A percentile compares a stretch with the other conserved stretches of the same genome.
Evolutionary conservation across 2,329 filamentous ascomycete species (phyloP).

Genomic region (Pestalotiopsis sp.): DNA sequence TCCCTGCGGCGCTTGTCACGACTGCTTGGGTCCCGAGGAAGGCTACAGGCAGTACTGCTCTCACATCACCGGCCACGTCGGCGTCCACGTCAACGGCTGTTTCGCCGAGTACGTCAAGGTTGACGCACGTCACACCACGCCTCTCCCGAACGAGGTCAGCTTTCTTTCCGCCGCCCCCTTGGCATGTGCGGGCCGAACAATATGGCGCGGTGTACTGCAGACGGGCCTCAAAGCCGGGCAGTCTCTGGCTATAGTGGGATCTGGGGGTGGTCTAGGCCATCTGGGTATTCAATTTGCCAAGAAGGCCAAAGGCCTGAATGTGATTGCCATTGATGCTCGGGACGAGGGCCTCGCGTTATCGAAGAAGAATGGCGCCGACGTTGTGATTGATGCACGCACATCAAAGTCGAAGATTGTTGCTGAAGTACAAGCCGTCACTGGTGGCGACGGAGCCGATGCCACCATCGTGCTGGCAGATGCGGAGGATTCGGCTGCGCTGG

Average conservation of each 20-base stretch:
- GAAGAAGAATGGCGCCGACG: slow-evolving; percentile 49
- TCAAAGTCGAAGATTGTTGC: slow-evolving; percentile 50
- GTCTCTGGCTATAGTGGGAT: slow-evolving; percentile 49
- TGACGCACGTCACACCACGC: slow-evolving; percentile 48
- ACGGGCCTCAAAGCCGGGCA: slow-evolving; percentile 23
- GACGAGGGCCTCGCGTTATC: slow-evolving; percentile 55
- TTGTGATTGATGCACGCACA: slow-evolving; percentile 53
- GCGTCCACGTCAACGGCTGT: slow-evolving; percentile 54
- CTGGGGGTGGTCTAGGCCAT: slow-evolving; percentile 56
- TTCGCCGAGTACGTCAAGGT: slow-evolving; percentile 60
- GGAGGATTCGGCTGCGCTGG: slow-evolving; percentile 48
- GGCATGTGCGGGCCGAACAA: slow-evolving; percentile 33
- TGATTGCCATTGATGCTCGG: slow-evolving; percentile 57
- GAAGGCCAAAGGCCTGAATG: slow-evolving; percentile 46
- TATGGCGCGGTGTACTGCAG: slow-evolving; percentile 14
- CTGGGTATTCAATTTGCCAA: slow-evolving; percentile 53
- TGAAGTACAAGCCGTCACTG: slow-evolving; percentile 49
- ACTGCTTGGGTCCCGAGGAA: slow-evolving; percentile 52
- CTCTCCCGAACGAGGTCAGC: slow-evolving; percentile 49
- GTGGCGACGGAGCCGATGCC: slow-evolving; percentile 51
- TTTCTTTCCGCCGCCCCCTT: slow-evolving; percentile 57
- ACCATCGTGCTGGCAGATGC: slow-evolving; percentile 59
- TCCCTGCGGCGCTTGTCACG: slow-evolving; percentile 54
- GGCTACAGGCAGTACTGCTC: slow-evolving; percentile 56
- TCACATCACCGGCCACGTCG: slow-evolving; percentile 45